Base-by-base conservation (phyloP, 1,284 basidiomycete genomes). In the Fomitopsis betulina region DNA sequence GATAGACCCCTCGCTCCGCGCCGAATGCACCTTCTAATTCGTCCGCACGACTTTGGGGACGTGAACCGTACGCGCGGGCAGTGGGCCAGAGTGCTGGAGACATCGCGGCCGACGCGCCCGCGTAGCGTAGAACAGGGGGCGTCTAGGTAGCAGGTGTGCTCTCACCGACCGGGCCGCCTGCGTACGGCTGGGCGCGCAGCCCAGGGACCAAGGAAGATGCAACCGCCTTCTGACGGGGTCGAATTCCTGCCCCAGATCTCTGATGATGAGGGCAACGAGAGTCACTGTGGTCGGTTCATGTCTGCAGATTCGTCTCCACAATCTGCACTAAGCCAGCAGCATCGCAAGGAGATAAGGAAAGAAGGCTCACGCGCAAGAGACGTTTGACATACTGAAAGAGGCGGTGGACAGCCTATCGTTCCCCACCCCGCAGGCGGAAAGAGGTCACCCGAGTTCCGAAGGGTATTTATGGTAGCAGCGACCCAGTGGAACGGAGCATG, bases 391-490 rank as follows among this genome's bases (percentile, higher is more conserved):
- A 51, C 49, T 37, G 30, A 30, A 33, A 50, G 49, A 35, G 49
- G 30, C 12, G 30, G 32, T 10, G 49, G 32, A 21, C 32, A n/a
- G 30, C 49, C 32, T 51, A 51, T 51, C 49, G 30, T 33, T 51
- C 49, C 49, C 33, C 21, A 33, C n/a, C 32, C 49, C 49, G 49
- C 49, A 51, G 19, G 49, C 37, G 55, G 49, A 42, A 51, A 21
- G 55, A 45, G 55, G 37, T 47, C 39, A 23, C 47, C 17, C 49
- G 49, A 51, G 49, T 32, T 56, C 55, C 55, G 55, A 23, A 25
- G 13, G 17, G 23, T 30, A n/a, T 32, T 21, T 52, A 35, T 32
- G 55, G 55, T 6, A 56, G 30, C 3, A 37, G n/a, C 8, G 35
- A 25, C 15, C 55, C 55, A 23, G 23, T 7, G n/a, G 38, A 5